These are phyloP conservation scores for Globisporangium yorkense DNA, from an alignment of 352 stramenopile species.

Conservation along the genomic window DNA sequence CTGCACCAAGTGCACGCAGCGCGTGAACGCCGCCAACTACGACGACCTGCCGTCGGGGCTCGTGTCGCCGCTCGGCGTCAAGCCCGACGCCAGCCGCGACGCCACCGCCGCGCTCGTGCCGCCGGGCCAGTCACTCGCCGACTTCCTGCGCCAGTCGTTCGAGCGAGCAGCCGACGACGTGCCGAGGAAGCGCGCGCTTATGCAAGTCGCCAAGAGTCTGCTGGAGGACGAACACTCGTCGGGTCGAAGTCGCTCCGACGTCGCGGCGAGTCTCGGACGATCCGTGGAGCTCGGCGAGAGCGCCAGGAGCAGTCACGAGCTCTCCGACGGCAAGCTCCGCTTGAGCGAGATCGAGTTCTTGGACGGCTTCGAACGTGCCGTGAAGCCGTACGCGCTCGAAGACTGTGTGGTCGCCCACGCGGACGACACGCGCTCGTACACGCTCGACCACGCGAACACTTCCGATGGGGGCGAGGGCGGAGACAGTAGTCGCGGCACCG, in stretches of 20 bases:
- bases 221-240: conserved; percentile 19
- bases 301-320: background rate
- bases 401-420: conserved; percentile 22
- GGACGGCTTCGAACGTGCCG: conserved; percentile 15
- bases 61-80: conserved; percentile 18
- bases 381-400: conserved; percentile 17
- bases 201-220: conserved; percentile 54
- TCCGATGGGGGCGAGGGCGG: conserved; percentile 12
- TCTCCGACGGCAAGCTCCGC: background rate
- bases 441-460: conserved; percentile 13
- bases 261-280: background rate
- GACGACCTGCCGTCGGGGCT: conserved; percentile 23
- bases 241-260: background rate
- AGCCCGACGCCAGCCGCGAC: conserved; percentile 18
- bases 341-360: conserved; percentile 14
- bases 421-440: conserved; percentile 24
- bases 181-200: conserved; percentile 17
- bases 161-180: conserved; percentile 15
- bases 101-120: background rate
- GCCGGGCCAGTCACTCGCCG: conserved; percentile 25
- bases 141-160: conserved; percentile 35
- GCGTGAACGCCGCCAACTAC: conserved; percentile 52
- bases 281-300: background rate
- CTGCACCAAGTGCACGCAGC: conserved; percentile 44
- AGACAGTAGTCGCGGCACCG: conserved; percentile 14